These are phyloP conservation scores for Begonia fuchsioides DNA, from an alignment of 306 rosid species.

Conservation along the genomic window DNA sequence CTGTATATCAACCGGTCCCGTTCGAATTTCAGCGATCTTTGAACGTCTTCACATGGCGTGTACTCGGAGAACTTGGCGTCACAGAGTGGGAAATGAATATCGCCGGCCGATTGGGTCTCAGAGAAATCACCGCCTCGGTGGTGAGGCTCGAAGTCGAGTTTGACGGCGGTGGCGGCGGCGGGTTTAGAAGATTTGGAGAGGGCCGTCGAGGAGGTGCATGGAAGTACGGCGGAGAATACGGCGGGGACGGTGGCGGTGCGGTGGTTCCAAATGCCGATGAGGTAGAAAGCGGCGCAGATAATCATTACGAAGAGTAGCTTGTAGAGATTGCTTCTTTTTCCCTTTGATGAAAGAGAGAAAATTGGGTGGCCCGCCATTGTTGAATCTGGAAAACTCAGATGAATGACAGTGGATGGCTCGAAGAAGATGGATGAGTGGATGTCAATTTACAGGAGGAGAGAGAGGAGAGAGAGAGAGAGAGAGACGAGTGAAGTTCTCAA, in stretches of 20 bases:
- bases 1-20: conserved; percentile 31
- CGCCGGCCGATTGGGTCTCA: conserved; percentile 18
- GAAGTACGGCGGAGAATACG: conserved; percentile 1
- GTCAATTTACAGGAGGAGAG: not conserved
- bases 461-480: not conserved
- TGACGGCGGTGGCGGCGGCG: conserved; percentile 6
- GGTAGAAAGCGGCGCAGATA: conserved; percentile 51
- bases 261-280: conserved; percentile 46
- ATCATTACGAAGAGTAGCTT: conserved; percentile 10
- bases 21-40: conserved; percentile 42
- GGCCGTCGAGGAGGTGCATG: not conserved
- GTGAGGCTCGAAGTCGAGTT: conserved; percentile 44
- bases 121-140: conserved; percentile 33
- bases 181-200: conserved; percentile 1
- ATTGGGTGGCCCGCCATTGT: conserved; percentile 28
- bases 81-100: conserved; percentile 28
- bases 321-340: conserved; percentile 27
- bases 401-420: not conserved
- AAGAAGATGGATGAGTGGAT: not conserved
- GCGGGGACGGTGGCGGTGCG: conserved; percentile 6
- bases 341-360: conserved; percentile 8
- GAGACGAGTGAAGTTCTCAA: not conserved
- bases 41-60: conserved; percentile 77
- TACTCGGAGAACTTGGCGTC: conserved; percentile 30
- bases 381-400: not conserved